Evolutionary conservation across 2,329 filamentous ascomycete genomes (phyloP).

Genomic region (Colletotrichum sojae): DNA sequence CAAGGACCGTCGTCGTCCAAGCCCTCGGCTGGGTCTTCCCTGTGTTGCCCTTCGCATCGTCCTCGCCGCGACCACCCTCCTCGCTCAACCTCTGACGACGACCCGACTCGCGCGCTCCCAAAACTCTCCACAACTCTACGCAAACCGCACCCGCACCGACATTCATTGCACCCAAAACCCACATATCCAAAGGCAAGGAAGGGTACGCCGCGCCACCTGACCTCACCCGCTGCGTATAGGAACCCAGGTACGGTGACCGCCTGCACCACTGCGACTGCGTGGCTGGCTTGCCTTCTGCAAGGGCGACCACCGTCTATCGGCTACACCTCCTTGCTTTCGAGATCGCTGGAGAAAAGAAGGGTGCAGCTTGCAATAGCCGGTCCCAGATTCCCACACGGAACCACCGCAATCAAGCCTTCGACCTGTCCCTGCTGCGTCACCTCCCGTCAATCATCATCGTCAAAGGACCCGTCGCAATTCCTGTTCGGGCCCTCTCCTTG

Average conservation of each 20-base stretch:
- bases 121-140: conserved; percentile 36
- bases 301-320: conserved; percentile 12
- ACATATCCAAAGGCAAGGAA: background rate
- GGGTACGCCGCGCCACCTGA: too few relatives aligned
- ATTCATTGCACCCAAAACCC: conserved; percentile 25
- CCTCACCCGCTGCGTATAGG: too few relatives aligned
- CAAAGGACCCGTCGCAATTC: conserved; percentile 25
- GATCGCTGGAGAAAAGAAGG: conserved; percentile 16
- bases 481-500: conserved; percentile 18
- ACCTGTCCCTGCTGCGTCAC: conserved; percentile 28
- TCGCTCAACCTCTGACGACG: conserved; percentile 36
- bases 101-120: conserved; percentile 32
- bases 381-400: conserved; percentile 17
- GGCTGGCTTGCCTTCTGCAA: conserved; percentile 21
- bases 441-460: conserved; percentile 28
- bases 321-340: conserved; percentile 5
- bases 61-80: conserved; percentile 16
- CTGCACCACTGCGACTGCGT: background rate
- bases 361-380: conserved; percentile 24
- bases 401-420: conserved; percentile 30
- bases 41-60: conserved; percentile 8
- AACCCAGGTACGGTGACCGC: background rate
- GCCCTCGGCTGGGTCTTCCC: conserved; percentile 17
- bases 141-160: conserved; percentile 31
- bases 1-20: conserved; percentile 10